A percentile compares a stretch with the other conserved stretches of the same genome.
phyloP scores from a whole-genome alignment of 1,139 yeast species.

The Scheffersomyces lignicola region DNA sequence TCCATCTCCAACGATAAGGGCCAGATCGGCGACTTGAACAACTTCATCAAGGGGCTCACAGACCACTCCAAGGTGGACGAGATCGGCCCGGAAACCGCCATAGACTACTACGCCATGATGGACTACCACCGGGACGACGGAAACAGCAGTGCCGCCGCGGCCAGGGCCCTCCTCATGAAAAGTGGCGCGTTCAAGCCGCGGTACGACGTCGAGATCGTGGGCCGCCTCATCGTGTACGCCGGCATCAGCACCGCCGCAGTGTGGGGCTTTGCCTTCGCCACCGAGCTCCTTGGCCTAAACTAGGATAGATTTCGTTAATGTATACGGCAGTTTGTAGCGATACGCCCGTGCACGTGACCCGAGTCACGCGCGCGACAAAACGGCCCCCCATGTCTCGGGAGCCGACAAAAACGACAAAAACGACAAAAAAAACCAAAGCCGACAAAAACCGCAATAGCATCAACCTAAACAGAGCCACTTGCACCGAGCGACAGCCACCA shows the following conservation, averaged over 20 bases:
- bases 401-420: no score
- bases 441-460: no score
- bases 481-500: no score
- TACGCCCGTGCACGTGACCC: no score
- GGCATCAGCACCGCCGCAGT: slow-evolving; percentile 59
- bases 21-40: slow-evolving; percentile 38
- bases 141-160: slow-evolving; percentile 5
- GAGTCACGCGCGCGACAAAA: no score
- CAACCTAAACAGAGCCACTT: no score
- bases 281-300: slow-evolving; percentile 8
- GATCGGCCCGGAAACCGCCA: slow-evolving; percentile 42
- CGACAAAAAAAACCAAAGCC: no score
- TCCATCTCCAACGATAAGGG: slow-evolving; percentile 40
- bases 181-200: slow-evolving; percentile 53
- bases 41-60: slow-evolving; percentile 31
- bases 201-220: slow-evolving; percentile 73
- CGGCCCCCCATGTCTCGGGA: no score
- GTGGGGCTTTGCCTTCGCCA: slow-evolving; percentile 40
- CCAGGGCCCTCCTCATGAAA: slow-evolving; percentile 4
- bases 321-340: no score
- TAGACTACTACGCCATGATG: slow-evolving; percentile 44
- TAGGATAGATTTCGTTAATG: not conserved
- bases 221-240: slow-evolving; percentile 70
- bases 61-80: slow-evolving; percentile 26
- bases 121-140: slow-evolving; percentile 25